Evolutionary conservation across 1,284 basidiomycete genomes (phyloP), one percentile per base, ranked within the genome.

Genomic region (Phellinidium pouzarii): DNA sequence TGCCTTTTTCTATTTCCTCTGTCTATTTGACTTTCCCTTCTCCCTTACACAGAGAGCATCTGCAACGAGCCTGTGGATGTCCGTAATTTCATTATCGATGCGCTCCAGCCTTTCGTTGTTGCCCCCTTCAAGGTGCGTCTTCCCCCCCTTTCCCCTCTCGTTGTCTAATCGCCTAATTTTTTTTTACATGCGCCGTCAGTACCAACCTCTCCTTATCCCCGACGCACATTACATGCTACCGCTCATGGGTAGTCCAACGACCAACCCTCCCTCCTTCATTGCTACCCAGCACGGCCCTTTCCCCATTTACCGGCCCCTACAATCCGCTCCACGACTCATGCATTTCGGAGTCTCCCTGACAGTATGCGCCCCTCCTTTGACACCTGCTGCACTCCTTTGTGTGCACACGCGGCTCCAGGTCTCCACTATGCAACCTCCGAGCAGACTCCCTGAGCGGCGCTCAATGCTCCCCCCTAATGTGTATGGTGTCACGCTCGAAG

Each of bases 51-150:
- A 65, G 77, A 62, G 38, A 58, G 61, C 2, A 62, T 79, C 41
- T 60, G 62, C 54, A 60, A 61, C 43, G 76, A 79, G 59, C 64
- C 66, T 9, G 57, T 59, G 9, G 64, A 68, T 23, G 59, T 59
- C 31, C 66, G 70, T 44, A 58, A 62, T 12, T 63, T 66, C 49
- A 64, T 74, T 31, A 65, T 70, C 62, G 56, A 62, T n/a, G 60
- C 68, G 26, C 64, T 79, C 2, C 60, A 61, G 27, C 75, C 78
- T 23, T 71, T 72, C 53, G 69, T 72, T 3, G 69, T 77, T 57
- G 74, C 74, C 12, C 71, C 73, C 14, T 77, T 75, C 60, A 68
- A 70, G n/a, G 77, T 78, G 53, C 26, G 75, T 68, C 22, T 19
- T 53, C 6, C 6, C 20, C 19, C 25, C 7, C 12, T 29, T 17